Evolutionary conservation across 2,329 filamentous ascomycete species (phyloP), one percentile per base, ranked within the genome.

Genomic region (Harringtonia aguacate): DNA sequence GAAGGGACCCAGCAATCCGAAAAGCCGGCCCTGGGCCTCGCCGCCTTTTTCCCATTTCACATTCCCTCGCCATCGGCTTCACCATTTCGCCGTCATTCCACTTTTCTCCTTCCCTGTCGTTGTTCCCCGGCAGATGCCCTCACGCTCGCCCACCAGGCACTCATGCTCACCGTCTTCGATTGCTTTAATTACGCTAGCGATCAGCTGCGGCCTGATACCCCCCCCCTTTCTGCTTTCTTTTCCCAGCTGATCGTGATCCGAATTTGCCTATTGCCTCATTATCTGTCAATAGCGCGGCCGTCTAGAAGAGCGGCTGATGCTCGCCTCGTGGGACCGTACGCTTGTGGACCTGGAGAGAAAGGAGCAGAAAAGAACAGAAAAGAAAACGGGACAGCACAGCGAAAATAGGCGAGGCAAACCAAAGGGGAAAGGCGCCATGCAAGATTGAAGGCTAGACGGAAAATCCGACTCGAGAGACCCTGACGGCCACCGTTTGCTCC

Each of bases 361-460:
- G 15, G 38, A 40, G 35, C 22, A 30, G 15, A 4, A 4, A 15
- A 21, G 35, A 37, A 24, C 17, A 22, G 15, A 28, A 36, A 37
- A 28, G 31, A 39, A 30, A 33, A 39, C n/a, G 17, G 24, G 35
- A 18, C 34, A 30, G 22, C 17, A 31, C 24, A 27, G 24, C 7
- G 10, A 27, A 27, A 27, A 27, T 27, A n/a, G n/a, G 24, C 24
- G 30, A 44, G 14, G 12, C 12, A 15, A 29, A 41, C 48, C 12
- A 49, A 49, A 47, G 38, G 15, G 49, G 47, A 44, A 50, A 50
- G 39, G 47, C 39, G 45, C 24, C 45, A 47, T 49, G 49, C 47
- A 50, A 45, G 49, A 15, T 43, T 46, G 38, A 41, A 41, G 24
- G 31, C 38, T 33, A 43, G 40, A 39, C n/a, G 36, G 40, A 33